Percentiles rank a stretch among this genome's conserved stretches.
Conservation (phyloP, 768 basidiomycete genomes). For the Boletus sp. region DNA sequence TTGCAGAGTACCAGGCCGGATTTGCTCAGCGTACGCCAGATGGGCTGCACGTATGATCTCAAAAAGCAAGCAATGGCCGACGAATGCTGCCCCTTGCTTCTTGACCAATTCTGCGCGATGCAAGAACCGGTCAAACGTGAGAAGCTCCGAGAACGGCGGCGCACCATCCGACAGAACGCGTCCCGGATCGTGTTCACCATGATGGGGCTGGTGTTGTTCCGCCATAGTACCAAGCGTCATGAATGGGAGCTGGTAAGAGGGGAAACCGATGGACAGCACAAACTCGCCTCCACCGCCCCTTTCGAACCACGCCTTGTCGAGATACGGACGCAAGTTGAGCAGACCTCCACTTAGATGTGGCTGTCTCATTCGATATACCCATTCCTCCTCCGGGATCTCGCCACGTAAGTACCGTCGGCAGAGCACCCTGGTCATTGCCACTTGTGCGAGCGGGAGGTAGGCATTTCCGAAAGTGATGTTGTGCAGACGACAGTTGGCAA, state of each 20-base stretch:
- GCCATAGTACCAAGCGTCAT: slow-evolving; percentile 45
- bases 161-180: slow-evolving; percentile 8
- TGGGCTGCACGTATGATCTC: slow-evolving; percentile 33
- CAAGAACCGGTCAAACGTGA: slow-evolving; percentile 47
- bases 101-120: slow-evolving; percentile 40
- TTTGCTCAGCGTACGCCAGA: slow-evolving; percentile 5
- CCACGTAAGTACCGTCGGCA: slow-evolving; percentile 47
- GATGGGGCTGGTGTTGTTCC: too few species aligned
- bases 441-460: slow-evolving; percentile 48
- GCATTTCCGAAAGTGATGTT: slow-evolving; percentile 51
- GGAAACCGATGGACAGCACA: slow-evolving; percentile 43
- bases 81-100: slow-evolving; percentile 33
- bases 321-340: slow-evolving; percentile 50
- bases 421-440: slow-evolving; percentile 51
- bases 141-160: too few species aligned
- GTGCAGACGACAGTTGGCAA: slow-evolving; percentile 40
- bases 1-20: slow-evolving; percentile 17
- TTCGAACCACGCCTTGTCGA: slow-evolving; percentile 46
- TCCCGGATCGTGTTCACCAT: not conserved
- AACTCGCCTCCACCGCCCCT: slow-evolving; percentile 46
- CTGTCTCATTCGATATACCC: slow-evolving; percentile 50
- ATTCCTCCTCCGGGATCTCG: slow-evolving; percentile 49
- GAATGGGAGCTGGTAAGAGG: slow-evolving; percentile 43
- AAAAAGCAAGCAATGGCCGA: slow-evolving; percentile 46
- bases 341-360: too few species aligned